Evolutionary conservation across 2,329 filamentous ascomycete species (phyloP), one percentile per base, ranked within the genome.

Genomic region (Aspergillus ibericus): DNA sequence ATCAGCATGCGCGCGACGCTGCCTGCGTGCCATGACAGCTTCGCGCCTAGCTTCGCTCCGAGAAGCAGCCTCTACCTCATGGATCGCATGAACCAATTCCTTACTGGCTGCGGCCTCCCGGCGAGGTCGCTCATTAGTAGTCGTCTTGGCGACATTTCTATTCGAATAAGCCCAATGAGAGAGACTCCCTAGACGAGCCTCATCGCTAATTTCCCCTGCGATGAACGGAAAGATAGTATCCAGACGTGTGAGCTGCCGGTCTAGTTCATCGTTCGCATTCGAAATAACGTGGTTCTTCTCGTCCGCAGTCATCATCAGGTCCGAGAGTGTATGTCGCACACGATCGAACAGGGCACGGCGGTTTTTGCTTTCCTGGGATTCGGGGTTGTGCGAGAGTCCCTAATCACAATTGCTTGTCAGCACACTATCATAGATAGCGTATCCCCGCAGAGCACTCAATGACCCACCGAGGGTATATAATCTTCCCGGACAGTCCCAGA

Each of bases 221-320:
- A 98, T 85, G 76, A 93, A 88, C 18, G 92, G 89, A 83, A 90
- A 96, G 32, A 96, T 88, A 66, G 90, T 88, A 72, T 96, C 90
- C 70, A 97, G 87, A 53, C 96, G 91, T 59, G 85, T 80, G 35
- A 97, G 83, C 70, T 97, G 92, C 71, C 90, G 91, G 64, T 91
- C 86, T 12, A 98, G 85, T 47, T 93, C 91, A 66, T 96, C 91
- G 68, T 93, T 95, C 55, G 95, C 93, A 15, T 93, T 96, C 36
- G 91, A 89, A 57, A 98, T 89, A 66, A 99, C 95, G 67, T 97
- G 93, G 66, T 97, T 96, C 78, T 99, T 99, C 78, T 99, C 95
- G 71, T 99, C 95, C 36, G 98, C 84, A 1, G 93, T 93, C 49
- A 92, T 86, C 46, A 98, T 86, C 81, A 98, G 90, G 67, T 93